These are phyloP conservation scores for Xylariaceae sp. DNA, from an alignment of 2,329 filamentous ascomycete genomes.

Conservation along the genomic window DNA sequence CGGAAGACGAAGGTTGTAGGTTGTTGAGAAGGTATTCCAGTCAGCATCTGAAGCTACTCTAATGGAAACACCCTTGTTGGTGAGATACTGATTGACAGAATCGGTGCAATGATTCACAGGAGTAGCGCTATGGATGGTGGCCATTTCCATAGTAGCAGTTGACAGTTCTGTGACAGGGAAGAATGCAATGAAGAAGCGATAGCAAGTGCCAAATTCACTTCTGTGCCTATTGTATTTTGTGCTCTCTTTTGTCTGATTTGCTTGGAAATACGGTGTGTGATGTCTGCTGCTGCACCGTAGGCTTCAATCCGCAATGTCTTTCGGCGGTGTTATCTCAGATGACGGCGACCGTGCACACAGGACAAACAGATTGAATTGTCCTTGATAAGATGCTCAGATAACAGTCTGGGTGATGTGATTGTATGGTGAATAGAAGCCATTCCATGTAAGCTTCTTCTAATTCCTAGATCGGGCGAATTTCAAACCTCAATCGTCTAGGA, in stretches of 20 bases:
- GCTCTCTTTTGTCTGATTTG: not conserved
- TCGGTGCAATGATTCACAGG: not conserved
- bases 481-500: no score
- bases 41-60: constrained; percentile 17
- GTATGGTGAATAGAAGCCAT: no score
- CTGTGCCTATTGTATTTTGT: not conserved
- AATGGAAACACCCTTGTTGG: not conserved
- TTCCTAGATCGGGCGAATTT: no score
- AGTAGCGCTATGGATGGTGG: not conserved
- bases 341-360: no score
- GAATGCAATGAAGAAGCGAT: not conserved
- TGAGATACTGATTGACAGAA: constrained; percentile 1
- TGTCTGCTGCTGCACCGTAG: no score
- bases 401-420: no score
- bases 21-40: constrained; percentile 24
- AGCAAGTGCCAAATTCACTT: not conserved
- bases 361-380: no score
- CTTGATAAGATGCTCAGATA: no score
- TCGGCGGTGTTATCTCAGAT: no score
- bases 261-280: not conserved
- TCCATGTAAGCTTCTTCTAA: no score
- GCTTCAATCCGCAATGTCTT: no score
- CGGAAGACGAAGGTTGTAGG: constrained; percentile 32
- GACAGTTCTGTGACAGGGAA: not conserved
- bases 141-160: not conserved